Base-by-base conservation (phyloP, 2,329 filamentous ascomycete genomes). In the Fusarium neocosmosporiellum region DNA sequence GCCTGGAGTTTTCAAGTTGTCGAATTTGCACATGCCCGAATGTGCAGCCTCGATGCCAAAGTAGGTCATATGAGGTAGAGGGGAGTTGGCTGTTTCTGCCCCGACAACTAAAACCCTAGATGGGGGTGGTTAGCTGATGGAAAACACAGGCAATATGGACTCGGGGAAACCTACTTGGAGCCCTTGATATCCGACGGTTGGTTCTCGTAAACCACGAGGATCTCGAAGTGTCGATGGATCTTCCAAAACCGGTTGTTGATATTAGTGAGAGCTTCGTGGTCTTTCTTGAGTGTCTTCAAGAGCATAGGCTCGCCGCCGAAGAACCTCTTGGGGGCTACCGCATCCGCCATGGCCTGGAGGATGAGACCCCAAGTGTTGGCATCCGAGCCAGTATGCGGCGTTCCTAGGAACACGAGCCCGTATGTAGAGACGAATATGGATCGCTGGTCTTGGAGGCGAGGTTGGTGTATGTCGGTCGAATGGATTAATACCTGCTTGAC, bases 161-260 rank as follows among this genome's bases (percentile, higher is more conserved):
- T 18, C 13, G 11, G n/a, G 11, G 13, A 9, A n/a, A 76, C 83
- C 53, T 75, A 84, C 83, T 83, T 90, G 1, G 89, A 89, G 3
- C 89, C 90, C 73, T 88, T 91, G 37, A 94, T 76, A 71, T 94
- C 89, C 0, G 92, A 93, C 69, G 91, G 92, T 73, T 91, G 89
- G 53, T 91, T 91, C 78, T 95, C 93, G 63, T 94, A 92, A 39
- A 91, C 93, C 87, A 94, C 94, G 76, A 93, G 92, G 59, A 95
- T 90, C 72, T 90, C 88, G 77, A 93, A 94, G 2, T 90, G 87
- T 65, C 90, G 88, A 70, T 93, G 90, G 31, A 94, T 90, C 59
- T 94, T 90, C 20, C 91, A 85, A 73, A 95, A 95, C 65, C 91
- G 87, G 59, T 85, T 89, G 79, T 93, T 94, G 80, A 95, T 94